Base-by-base conservation (phyloP, 495 filamentous ascomycete genomes). In the Penicillium longicatenatum region DNA sequence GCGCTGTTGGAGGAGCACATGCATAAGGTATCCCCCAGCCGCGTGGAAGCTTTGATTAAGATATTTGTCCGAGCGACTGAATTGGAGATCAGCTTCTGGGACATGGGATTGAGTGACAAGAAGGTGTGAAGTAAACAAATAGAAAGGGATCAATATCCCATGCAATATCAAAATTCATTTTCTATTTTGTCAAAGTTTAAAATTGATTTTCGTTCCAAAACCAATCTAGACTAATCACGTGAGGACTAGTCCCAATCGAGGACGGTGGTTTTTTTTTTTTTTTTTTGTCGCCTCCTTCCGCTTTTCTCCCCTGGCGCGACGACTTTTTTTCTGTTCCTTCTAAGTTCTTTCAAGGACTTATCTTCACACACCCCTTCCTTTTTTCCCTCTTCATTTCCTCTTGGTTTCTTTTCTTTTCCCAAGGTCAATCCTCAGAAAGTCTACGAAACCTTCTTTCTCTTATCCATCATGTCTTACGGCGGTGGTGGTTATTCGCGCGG, bases 11-110 rank as follows among this genome's bases (percentile, higher is more conserved):
- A 93, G 66, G 77, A 80, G 61, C 83, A 92, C 63, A 85, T 88
- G 30, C 71, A 82, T 19, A 72, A 85, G 10, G 87, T 92, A 58
- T 91, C 88, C 5, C 84, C 88, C 0, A 77, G 78, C 51, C 79
- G 91, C 45, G 84, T 96, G 63, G 91, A 94, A 54, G 88, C 95
- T 67, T 72, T 96, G 56, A 87, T 91, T 17, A 76, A 80, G 52
- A 89, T 96, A 45, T 97, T 97, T 68, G 83, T 92, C 46, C 88
- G 90, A 60, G 89, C 90, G 22, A 96, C 91, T 3, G 91, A 95
- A 84, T 86, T 96, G 82, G 92, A 96, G 72, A 87, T 86, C 62
- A 87, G 83, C 2, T 95, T 96, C 73, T 95, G 92, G 92, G 85
- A 92, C 50, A 94, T 95, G 86, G 86, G 90, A 10, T 42, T 82